Evolutionary conservation across 108 stramenopile species (phyloP).

Genomic region (Epipyxis sp.): DNA sequence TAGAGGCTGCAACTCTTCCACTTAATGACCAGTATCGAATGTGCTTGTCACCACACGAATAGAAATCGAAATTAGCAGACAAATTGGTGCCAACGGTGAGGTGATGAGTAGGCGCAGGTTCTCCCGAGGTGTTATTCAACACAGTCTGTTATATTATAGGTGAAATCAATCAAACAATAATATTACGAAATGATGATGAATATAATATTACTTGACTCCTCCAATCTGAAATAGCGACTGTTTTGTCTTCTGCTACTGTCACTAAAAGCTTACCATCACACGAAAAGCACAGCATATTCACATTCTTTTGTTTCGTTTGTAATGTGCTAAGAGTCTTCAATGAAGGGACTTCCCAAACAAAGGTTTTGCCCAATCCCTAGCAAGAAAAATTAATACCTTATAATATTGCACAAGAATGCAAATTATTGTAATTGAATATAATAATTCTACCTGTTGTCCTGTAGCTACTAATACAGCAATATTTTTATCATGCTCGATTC

Average conservation of each 20-base stretch:
- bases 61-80: background rate
- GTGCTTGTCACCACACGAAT: background rate
- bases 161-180: background rate
- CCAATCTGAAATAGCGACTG: constrained; percentile 20
- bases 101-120: background rate
- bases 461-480: constrained; percentile 6
- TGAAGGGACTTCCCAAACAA: constrained; percentile 23
- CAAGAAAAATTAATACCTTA: too few species aligned
- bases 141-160: too few species aligned
- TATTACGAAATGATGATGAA: background rate
- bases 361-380: constrained; percentile 14
- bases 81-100: background rate
- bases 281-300: background rate
- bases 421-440: too few species aligned
- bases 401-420: too few species aligned
- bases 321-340: background rate
- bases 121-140: too few species aligned
- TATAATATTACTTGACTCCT: background rate
- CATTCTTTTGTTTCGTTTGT: constrained; percentile 11
- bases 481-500: background rate
- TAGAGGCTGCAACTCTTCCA: constrained; percentile 3
- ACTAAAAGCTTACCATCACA: background rate
- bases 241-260: background rate
- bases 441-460: constrained; percentile 16
- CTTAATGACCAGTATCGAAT: constrained; percentile 1